Evolutionary conservation across 345 rosid species (phyloP).

Genomic region (Populus davidiana): DNA sequence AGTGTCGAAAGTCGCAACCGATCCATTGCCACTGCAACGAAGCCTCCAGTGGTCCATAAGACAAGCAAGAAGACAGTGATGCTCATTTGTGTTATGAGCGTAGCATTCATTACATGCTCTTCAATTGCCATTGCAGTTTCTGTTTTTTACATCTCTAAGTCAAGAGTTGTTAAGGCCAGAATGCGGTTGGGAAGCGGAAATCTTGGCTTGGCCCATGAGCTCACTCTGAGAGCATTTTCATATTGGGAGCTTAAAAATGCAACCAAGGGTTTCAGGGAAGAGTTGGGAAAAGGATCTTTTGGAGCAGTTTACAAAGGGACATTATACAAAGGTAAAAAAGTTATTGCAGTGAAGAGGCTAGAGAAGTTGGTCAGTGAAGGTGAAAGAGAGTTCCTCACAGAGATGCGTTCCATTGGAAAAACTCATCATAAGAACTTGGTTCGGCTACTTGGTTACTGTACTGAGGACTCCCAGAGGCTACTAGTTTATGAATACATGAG

Average conservation of each 20-base stretch:
- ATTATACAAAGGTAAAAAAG: too few relatives aligned
- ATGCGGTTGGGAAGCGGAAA: slow-evolving; percentile 1
- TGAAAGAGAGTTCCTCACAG: slow-evolving; percentile 19
- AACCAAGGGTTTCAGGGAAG: slow-evolving; percentile 2
- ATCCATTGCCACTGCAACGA: background rate
- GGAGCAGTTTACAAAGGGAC: too few relatives aligned
- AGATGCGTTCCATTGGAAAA: slow-evolving; percentile 19
- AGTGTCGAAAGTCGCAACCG: background rate
- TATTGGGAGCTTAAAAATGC: slow-evolving; percentile 4
- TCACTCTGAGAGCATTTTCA: slow-evolving; percentile 4
- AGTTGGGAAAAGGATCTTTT: too few relatives aligned
- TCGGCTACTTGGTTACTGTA: slow-evolving; percentile 7
- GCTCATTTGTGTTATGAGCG: background rate
- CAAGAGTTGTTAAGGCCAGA: background rate
- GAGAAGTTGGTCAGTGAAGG: slow-evolving; percentile 22
- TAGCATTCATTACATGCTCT: background rate
- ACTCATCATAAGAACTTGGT: slow-evolving; percentile 15
- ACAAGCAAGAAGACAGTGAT: background rate
- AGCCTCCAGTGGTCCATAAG: background rate
- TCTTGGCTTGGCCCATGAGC: slow-evolving; percentile 5
- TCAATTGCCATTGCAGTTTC: slow-evolving; percentile 3
- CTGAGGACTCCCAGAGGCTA: slow-evolving; percentile 4
- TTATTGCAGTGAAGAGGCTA: slow-evolving; percentile 25
- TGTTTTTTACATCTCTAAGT: background rate
- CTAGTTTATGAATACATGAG: slow-evolving; percentile 17